Percentiles rank a stretch among this genome's conserved stretches.
Evolutionary conservation across 345 rosid genomes (phyloP).

Genomic region (Citrus unshiu): DNA sequence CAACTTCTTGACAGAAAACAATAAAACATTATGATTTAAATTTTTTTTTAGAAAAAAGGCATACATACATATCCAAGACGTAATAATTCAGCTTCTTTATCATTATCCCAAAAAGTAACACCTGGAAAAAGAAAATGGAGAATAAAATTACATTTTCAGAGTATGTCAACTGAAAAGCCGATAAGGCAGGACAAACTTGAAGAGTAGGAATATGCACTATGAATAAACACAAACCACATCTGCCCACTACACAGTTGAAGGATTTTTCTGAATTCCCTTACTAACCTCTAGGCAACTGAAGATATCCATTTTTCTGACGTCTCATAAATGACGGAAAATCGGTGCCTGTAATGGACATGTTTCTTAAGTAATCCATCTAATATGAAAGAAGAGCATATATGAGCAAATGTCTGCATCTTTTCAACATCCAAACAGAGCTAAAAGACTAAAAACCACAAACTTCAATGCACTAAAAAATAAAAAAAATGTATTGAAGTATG

Average conservation of each 20-base stretch:
- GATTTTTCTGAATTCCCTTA: constrained; percentile 1
- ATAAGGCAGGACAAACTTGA: background rate
- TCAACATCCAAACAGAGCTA: too few relatives aligned
- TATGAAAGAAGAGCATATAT: background rate
- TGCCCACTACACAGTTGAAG: background rate
- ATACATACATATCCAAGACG: constrained; percentile 85
- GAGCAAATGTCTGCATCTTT: too few relatives aligned
- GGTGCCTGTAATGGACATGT: constrained; percentile 31
- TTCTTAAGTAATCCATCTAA: constrained; percentile 11
- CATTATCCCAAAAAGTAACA: constrained; percentile 57
- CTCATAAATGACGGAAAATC: constrained; percentile 35
- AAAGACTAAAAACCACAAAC: too few relatives aligned
- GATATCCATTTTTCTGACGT: constrained; percentile 41
- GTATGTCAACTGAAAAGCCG: background rate
- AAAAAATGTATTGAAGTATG: background rate
- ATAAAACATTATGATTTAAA: background rate
- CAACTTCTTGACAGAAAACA: background rate
- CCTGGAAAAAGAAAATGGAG: constrained; percentile 42
- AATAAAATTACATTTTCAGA: background rate
- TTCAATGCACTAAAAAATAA: background rate
- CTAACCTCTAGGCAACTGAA: constrained; percentile 52
- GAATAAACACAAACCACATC: background rate
- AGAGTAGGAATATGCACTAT: background rate
- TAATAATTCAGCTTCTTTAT: constrained; percentile 73
- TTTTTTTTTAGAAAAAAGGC: background rate